Evolutionary conservation across 2,329 filamentous ascomycete genomes (phyloP).

Genomic region (Botrytis byssoidea): DNA sequence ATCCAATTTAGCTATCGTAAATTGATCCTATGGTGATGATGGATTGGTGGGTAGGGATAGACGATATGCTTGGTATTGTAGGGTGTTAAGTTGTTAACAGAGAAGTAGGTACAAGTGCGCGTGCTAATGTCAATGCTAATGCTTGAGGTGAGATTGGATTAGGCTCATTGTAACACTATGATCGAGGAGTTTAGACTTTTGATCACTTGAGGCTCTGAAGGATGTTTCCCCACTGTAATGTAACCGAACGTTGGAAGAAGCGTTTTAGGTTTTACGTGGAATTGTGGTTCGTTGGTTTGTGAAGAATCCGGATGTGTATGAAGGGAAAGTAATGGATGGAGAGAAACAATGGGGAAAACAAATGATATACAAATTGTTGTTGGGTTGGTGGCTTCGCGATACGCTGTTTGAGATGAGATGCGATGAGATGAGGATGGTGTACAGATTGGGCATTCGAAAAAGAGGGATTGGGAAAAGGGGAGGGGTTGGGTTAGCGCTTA

Average conservation of each 20-base stretch:
- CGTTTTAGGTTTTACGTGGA: background rate
- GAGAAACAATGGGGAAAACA: background rate
- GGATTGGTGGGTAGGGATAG: background rate
- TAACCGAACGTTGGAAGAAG: background rate
- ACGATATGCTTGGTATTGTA: background rate
- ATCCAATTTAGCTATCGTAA: background rate
- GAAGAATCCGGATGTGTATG: no score
- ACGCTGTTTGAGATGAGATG: background rate
- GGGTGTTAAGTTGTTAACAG: background rate
- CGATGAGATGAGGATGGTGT: background rate
- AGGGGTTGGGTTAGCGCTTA: background rate
- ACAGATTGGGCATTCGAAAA: background rate
- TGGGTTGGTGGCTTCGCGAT: slow-evolving; percentile 2
- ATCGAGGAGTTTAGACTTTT: background rate
- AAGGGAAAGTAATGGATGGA: background rate
- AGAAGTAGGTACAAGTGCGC: background rate
- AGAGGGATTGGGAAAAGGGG: background rate
- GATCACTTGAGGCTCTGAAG: background rate
- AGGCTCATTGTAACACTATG: background rate
- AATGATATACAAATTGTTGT: background rate
- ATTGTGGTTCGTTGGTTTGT: background rate
- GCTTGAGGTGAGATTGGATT: background rate
- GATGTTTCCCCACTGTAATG: background rate
- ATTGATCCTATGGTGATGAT: background rate
- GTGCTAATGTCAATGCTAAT: background rate